Percentiles rank a stretch among this genome's conserved stretches.
These are phyloP conservation scores for Rubroboletus satanas DNA, from an alignment of 768 basidiomycete genomes.

Conservation along the genomic window DNA sequence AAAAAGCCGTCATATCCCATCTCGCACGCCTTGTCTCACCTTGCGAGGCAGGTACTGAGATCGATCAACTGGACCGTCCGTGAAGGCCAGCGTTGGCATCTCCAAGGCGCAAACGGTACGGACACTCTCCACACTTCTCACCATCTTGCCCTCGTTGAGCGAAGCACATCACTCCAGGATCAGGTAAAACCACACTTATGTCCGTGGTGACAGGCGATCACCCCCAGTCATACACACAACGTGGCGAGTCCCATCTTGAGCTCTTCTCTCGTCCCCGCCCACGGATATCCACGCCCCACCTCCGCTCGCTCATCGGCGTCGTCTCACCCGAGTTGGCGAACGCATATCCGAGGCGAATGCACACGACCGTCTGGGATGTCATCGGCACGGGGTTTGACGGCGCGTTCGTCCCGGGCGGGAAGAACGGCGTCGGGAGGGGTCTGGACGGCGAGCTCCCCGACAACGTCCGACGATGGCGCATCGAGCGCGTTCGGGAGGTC, in stretches of 20 bases:
- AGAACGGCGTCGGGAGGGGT: constrained; percentile 45
- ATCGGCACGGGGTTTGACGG: constrained; percentile 88
- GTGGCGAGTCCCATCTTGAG: constrained; percentile 38
- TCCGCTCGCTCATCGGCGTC: constrained; percentile 69
- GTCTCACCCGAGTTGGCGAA: constrained; percentile 88
- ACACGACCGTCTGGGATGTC: constrained; percentile 71
- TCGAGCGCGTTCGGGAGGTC: constrained; percentile 50
- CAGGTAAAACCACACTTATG: constrained; percentile 92
- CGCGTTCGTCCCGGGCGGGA: constrained; percentile 57
- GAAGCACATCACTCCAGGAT: constrained; percentile 45
- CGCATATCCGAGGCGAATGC: constrained; percentile 75
- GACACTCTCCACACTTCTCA: neutral
- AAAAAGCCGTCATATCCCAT: constrained; percentile 4
- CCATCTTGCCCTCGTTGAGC: neutral
- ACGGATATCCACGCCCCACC: constrained; percentile 60
- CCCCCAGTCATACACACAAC: constrained; percentile 87
- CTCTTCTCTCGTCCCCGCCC: constrained; percentile 64
- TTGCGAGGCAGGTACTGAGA: constrained; percentile 55
- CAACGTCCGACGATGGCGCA: constrained; percentile 36
- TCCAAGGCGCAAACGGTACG: constrained; percentile 83
- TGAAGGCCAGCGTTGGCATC: constrained; percentile 84
- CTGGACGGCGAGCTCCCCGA: constrained; percentile 36
- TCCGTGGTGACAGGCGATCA: constrained; percentile 91
- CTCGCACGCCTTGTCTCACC: neutral
- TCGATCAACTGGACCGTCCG: constrained; percentile 79